Evolutionary conservation across 495 filamentous ascomycete species (phyloP).

Genomic region (Penicillium crystallinum): DNA sequence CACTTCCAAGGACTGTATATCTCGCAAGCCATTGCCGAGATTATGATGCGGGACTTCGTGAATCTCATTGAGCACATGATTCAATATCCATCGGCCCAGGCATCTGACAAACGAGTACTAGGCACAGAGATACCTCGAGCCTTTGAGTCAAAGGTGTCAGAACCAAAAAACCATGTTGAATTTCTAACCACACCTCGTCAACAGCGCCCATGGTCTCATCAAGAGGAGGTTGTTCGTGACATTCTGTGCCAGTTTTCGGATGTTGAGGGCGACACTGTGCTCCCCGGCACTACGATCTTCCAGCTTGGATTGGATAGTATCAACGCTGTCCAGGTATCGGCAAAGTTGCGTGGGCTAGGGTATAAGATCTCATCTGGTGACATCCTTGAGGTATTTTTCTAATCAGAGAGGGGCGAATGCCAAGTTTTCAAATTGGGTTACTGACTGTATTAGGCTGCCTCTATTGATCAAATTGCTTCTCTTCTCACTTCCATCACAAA

Average conservation of each 20-base stretch:
- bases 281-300: conserved; percentile 48
- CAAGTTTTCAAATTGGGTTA: conserved; percentile 44
- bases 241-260: conserved; percentile 53
- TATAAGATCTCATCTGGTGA: conserved; percentile 59
- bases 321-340: conserved; percentile 54
- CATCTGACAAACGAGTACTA: conserved; percentile 19
- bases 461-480: conserved; percentile 21
- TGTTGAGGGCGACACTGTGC: conserved; percentile 40
- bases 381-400: conserved; percentile 51
- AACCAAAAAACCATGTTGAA: background rate
- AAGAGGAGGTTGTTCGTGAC: conserved; percentile 55
- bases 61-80: conserved; percentile 38
- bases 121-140: conserved; percentile 2
- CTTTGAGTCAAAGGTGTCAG: conserved; percentile 6
- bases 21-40: conserved; percentile 27
- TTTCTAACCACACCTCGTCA: background rate
- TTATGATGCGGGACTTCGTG: conserved; percentile 47
- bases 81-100: conserved; percentile 30
- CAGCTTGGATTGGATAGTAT: conserved; percentile 42
- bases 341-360: conserved; percentile 53
- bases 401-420: background rate
- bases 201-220: conserved; percentile 41
- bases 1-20: conserved; percentile 36
- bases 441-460: conserved; percentile 47
- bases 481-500: conserved; percentile 16